Base-by-base conservation (phyloP, 2,329 filamentous ascomycete genomes). In the Colletotrichum sp. region DNA sequence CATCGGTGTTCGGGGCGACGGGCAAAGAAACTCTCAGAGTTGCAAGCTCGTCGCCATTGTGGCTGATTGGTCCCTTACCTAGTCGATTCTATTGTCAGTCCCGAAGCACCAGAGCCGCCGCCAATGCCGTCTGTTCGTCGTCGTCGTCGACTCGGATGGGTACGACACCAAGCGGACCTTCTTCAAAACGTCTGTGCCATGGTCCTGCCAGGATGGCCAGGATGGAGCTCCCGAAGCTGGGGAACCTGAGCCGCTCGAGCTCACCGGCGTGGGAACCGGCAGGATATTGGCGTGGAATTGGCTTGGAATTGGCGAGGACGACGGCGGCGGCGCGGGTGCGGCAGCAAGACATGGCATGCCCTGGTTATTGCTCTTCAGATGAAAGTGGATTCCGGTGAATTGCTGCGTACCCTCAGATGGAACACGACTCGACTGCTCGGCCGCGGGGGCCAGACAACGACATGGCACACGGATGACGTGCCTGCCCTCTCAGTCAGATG, bases 331-430 rank as follows among this genome's bases (percentile, higher is more conserved):
- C 39, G 39, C 44, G 28, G 26, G 26, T 26, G 44, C 30, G 28
- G 60, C 44, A 48, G 26, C 22, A n/a, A 48, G 57, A 39, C 52
- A 28, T 68, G 44, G 26, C 55, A 72, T 64, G 62, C 22, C 32
- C 22, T 52, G 44, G 36, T 39, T 32, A 57, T 24, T 67, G 48
- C 15, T 24, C 34, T 26, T 57, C 71, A 66, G 66, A 63, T 66
- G 36, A 71, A 66, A 44, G 60, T 63, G 75, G 60, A 55, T 75
- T 76, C 34, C 18, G 24, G 62, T 75, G 22, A 59, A 67, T 34
- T 44, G 18, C 48, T n/a, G 65, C 36, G 22, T 22, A 34, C 12
- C 62, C 36, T 22, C 26, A 32, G 28, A 62, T 62, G 59, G 59
- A 34, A 22, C 28, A 48, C 52, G 36, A 68, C 34, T 36, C 64